Base-by-base conservation (phyloP, 1,284 basidiomycete species). In the Pseudozyma hubeiensis region DNA sequence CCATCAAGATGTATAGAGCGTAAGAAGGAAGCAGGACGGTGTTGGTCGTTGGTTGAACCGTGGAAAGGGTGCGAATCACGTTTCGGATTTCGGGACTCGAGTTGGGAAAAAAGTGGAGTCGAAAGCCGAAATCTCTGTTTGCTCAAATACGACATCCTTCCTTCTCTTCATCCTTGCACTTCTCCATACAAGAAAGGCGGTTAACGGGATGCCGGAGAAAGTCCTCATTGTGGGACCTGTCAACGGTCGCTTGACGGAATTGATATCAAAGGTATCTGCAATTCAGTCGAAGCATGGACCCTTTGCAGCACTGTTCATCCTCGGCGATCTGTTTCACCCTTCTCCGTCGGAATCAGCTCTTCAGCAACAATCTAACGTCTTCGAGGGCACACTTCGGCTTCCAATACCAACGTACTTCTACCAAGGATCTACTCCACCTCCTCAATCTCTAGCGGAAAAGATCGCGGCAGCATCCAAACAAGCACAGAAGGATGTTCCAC, bases 201-300 rank as follows among this genome's bases (percentile, higher is more conserved):
- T 17, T 17, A 11, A 7, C 24, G 47, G 9, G 37, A 69, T 74
- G 65, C 58, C 65, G 34, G 61, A 60, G 5, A 74, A 62, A 53
- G 95, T 94, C 75, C 88, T 98, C 56, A 91, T 93, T 7, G 90
- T 97, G 44, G 96, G 95, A 3, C 90, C 94, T 39, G 90, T 92
- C 13, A 86, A 88, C n/a, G 93, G 93, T 13, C 89, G 89, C 0
- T 89, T 97, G 75, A 85, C 86, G 43, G 88, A 90, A 14, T 86
- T 97, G 16, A 90, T 93, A 76, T 84, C 89, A 56, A 98, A 97
- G 87, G 88, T 97, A 72, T 90, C 89, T 54, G 87, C 90, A 19
- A 95, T 98, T 79, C 90, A 99, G 86, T 87, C 89, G 61, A 98
- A 97, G 85, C 92, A 98, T 85, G 95, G 95, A 58, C 93, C 93